These are phyloP conservation scores for Globisporangium barbulae DNA, from an alignment of 352 stramenopile species.

Conservation along the genomic window DNA sequence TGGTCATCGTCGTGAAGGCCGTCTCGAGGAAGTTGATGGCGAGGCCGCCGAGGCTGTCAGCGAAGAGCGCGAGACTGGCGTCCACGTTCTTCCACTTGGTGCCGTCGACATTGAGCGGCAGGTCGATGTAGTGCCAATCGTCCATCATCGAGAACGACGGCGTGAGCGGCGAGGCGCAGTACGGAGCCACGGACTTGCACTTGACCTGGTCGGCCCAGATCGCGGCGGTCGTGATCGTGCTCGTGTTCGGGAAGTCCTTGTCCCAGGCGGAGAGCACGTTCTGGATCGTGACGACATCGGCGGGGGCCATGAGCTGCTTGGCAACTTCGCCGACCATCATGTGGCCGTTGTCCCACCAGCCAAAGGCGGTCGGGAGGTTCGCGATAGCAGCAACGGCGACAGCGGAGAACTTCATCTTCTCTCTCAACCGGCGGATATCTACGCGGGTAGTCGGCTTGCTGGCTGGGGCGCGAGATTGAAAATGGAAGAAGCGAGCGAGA, in stretches of 20 bases:
- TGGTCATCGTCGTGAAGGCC: constrained; percentile 45
- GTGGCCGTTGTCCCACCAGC: constrained; percentile 68
- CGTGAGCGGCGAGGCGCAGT: constrained; percentile 32
- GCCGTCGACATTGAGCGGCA: constrained; percentile 54
- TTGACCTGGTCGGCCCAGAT: constrained; percentile 65
- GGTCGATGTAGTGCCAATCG: constrained; percentile 69
- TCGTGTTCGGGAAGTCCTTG: constrained; percentile 57
- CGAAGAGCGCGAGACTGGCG: constrained; percentile 46
- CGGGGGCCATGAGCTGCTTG: constrained; percentile 41
- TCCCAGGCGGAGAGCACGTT: constrained; percentile 40
- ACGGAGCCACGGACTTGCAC: constrained; percentile 28
- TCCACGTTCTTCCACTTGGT: constrained; percentile 34
- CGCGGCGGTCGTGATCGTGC: constrained; percentile 35
- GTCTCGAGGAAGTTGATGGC: constrained; percentile 41
- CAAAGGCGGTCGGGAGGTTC: constrained; percentile 23
- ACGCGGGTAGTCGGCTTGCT: constrained; percentile 2
- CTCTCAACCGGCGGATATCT: background rate
- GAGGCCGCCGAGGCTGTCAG: constrained; percentile 44
- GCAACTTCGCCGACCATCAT: constrained; percentile 56
- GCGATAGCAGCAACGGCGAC: constrained; percentile 15
- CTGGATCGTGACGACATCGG: constrained; percentile 47
- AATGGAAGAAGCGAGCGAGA: too few relatives aligned
- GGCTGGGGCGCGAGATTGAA: background rate
- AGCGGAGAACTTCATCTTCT: constrained; percentile 34
- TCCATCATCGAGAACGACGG: constrained; percentile 52